Conservation (phyloP, 2,329 filamentous ascomycete species). For the Aureobasidium lini region DNA sequence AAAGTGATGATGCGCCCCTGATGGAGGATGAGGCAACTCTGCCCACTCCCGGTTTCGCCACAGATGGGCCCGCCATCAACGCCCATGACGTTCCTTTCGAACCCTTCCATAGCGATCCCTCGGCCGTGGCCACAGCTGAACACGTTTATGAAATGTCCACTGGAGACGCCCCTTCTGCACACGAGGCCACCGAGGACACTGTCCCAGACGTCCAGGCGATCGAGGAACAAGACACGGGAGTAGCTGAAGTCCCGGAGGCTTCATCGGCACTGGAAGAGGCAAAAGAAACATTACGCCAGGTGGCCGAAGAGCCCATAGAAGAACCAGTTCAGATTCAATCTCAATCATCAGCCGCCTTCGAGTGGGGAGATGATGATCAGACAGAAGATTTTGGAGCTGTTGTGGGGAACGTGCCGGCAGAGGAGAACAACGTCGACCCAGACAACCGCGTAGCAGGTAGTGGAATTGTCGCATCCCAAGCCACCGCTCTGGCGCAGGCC, state of each 20-base stretch:
- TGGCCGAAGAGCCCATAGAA: neutral
- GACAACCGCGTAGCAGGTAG: neutral
- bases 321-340: neutral
- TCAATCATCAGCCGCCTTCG: slow-evolving; percentile 2
- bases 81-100: neutral
- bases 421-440: neutral
- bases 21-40: slow-evolving; percentile 32
- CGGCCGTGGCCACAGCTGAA: neutral
- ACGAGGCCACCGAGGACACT: neutral
- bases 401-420: neutral
- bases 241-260: neutral
- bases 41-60: slow-evolving; percentile 22
- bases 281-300: neutral
- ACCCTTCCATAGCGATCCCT: neutral
- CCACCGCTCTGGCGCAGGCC: slow-evolving; percentile 9
- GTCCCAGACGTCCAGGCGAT: neutral
- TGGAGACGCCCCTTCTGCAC: neutral
- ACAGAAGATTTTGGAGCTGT: slow-evolving; percentile 13
- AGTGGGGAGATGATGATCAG: slow-evolving; percentile 17
- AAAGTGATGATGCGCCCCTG: slow-evolving; percentile 35
- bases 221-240: neutral
- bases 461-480: slow-evolving; percentile 8
- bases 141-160: neutral
- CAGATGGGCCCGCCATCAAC: neutral
- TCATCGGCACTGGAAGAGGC: neutral